Percentiles rank a stretch among this genome's conserved stretches.
phyloP scores from a whole-genome alignment of 768 basidiomycete genomes.

The Leccinum aurantiacum region DNA sequence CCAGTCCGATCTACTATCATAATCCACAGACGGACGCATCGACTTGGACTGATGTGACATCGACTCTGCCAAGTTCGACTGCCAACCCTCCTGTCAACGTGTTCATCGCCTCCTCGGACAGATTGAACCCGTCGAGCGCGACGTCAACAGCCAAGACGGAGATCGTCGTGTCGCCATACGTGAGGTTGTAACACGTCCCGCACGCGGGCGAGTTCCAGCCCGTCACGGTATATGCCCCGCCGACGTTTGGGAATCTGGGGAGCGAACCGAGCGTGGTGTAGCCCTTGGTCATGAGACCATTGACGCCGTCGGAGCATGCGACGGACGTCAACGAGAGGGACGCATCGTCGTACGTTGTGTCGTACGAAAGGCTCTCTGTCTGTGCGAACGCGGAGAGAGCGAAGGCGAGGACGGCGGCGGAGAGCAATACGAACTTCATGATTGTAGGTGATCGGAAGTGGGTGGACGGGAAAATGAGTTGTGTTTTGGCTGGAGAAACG shows the following conservation, averaged over 20 bases:
- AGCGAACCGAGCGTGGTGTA: slow-evolving; percentile 35
- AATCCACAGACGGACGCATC: slow-evolving; percentile 48
- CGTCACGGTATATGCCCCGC: slow-evolving; percentile 33
- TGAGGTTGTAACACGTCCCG: slow-evolving; percentile 32
- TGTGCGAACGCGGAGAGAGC: slow-evolving; percentile 21
- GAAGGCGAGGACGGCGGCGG: slow-evolving; percentile 10
- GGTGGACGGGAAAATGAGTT: neutral
- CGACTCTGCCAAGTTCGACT: slow-evolving; percentile 46
- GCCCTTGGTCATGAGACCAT: slow-evolving; percentile 32
- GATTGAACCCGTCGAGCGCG: slow-evolving; percentile 40
- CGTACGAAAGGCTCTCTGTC: slow-evolving; percentile 27
- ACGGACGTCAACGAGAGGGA: slow-evolving; percentile 16
- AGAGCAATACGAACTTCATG: slow-evolving; percentile 29
- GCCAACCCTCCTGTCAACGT: slow-evolving; percentile 49
- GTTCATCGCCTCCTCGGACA: slow-evolving; percentile 56
- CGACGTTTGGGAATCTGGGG: slow-evolving; percentile 33
- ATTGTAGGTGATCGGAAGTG: neutral
- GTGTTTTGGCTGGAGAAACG: neutral
- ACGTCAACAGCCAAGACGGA: slow-evolving; percentile 31
- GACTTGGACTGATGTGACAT: slow-evolving; percentile 45
- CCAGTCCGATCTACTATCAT: neutral
- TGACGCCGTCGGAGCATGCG: slow-evolving; percentile 35
- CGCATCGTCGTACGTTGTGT: slow-evolving; percentile 32
- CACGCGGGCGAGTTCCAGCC: slow-evolving; percentile 26
- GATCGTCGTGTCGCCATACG: slow-evolving; percentile 24